These are phyloP conservation scores for Monocercomonoides exilis DNA, from an alignment of 78 protist species.

Conservation along the genomic window DNA sequence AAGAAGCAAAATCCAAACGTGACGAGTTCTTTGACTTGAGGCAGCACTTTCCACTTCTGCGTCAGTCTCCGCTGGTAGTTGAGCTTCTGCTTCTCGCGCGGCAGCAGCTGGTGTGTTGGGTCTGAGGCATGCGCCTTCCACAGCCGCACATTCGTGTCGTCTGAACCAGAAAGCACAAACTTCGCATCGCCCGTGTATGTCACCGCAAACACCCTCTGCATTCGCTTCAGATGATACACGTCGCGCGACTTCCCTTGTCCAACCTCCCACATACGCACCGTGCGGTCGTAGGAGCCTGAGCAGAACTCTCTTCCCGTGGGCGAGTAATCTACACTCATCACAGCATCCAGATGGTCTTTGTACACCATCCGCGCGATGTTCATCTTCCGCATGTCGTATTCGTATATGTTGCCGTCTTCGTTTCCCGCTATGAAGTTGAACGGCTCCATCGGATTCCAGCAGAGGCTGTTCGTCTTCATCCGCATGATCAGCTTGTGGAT, in stretches of 20 bases:
- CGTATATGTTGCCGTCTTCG: constrained; percentile 34
- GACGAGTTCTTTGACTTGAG: neutral
- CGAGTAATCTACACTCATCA: constrained; percentile 27
- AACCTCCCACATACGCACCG: constrained; percentile 14
- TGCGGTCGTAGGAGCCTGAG: constrained; percentile 32
- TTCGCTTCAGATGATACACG: constrained; percentile 36
- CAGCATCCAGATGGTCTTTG: constrained; percentile 25
- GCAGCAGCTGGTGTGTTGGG: neutral
- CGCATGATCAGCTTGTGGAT: constrained; percentile 9
- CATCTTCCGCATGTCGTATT: constrained; percentile 43
- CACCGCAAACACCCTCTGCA: constrained; percentile 40
- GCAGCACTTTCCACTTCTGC: neutral
- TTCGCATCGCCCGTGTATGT: constrained; percentile 23
- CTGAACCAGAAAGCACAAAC: constrained; percentile 30
- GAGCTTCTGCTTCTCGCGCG: neutral
- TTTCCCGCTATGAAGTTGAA: constrained; percentile 33
- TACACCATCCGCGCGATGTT: constrained; percentile 5
- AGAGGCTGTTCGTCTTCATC: constrained; percentile 9
- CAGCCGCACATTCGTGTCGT: constrained; percentile 33
- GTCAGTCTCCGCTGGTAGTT: neutral
- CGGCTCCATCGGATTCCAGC: constrained; percentile 42
- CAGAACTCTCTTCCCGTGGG: constrained; percentile 36
- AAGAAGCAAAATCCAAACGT: neutral
- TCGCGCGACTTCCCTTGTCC: constrained; percentile 3
- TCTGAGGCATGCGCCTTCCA: constrained; percentile 28